Evolutionary conservation across 164 flowering plant genomes (phyloP).

Genomic region (Hamamelis virginiana): DNA sequence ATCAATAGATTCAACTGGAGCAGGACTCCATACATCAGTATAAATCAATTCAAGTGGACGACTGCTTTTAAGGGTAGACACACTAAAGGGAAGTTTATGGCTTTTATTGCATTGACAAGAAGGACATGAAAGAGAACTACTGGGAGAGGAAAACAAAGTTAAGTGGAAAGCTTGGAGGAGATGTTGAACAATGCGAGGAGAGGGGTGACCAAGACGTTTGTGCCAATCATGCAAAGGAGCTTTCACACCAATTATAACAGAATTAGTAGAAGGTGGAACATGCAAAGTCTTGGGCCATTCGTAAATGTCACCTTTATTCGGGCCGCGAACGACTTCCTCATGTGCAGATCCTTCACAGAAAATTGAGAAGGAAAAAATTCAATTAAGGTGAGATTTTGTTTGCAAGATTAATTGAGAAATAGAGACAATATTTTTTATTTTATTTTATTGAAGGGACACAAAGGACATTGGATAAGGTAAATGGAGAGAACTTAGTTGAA

Average conservation of each 20-base stretch:
- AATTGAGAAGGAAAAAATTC: slow-evolving; percentile 7
- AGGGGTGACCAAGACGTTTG: slow-evolving; percentile 13
- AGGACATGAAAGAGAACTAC: not conserved
- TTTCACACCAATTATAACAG: not conserved
- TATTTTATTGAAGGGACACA: slow-evolving; percentile 3
- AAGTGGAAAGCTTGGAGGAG: not conserved
- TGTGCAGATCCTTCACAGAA: slow-evolving; percentile 4
- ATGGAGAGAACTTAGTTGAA: not conserved
- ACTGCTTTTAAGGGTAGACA: not conserved
- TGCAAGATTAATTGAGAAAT: slow-evolving; percentile 4
- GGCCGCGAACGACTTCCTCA: not conserved
- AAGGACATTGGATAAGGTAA: not conserved
- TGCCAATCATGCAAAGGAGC: not conserved
- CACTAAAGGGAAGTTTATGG: slow-evolving; percentile 3
- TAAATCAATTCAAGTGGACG: not conserved
- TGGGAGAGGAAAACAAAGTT: not conserved
- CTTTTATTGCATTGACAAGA: not conserved
- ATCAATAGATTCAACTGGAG: not conserved
- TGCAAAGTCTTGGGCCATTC: not conserved
- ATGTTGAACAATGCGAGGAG: not conserved
- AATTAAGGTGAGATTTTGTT: not conserved
- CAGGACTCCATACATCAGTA: slow-evolving; percentile 4
- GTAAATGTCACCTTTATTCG: slow-evolving; percentile 6
- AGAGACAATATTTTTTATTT: not conserved
- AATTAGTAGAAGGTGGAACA: not conserved